phyloP scores from a whole-genome alignment of 2,329 filamentous ascomycete species.

The Alternaria arbusti region DNA sequence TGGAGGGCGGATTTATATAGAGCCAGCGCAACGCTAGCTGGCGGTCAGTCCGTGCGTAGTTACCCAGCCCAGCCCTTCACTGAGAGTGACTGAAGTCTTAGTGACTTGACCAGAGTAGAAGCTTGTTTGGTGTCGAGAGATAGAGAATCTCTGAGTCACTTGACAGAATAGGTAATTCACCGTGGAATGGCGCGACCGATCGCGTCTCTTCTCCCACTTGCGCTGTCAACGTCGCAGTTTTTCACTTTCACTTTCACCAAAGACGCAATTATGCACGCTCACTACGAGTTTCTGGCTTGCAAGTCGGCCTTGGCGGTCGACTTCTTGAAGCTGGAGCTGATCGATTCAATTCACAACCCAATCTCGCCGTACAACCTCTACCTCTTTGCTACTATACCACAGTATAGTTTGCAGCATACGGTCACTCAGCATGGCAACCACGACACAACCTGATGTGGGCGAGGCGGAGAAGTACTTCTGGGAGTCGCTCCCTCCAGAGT shows the following conservation, averaged over 20 bases:
- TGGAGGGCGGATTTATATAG: neutral
- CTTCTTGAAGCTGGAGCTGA: neutral
- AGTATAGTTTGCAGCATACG: neutral
- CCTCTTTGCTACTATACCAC: neutral
- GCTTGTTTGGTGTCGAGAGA: neutral
- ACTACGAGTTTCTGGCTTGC: neutral
- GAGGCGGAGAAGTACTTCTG: neutral
- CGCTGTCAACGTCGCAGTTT: neutral
- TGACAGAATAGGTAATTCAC: neutral
- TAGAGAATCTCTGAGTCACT: neutral
- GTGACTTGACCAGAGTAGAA: too few species aligned
- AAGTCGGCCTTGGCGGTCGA: neutral
- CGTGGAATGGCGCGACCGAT: neutral
- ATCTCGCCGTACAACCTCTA: neutral
- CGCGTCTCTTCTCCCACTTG: neutral
- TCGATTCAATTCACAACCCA: neutral
- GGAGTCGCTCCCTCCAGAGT: neutral
- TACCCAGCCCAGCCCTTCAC: too few species aligned
- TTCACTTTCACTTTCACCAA: neutral
- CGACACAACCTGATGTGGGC: neutral
- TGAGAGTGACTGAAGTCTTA: too few species aligned
- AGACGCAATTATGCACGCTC: neutral
- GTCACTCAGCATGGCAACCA: neutral
- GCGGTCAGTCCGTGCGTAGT: neutral
- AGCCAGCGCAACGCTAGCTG: neutral